These are phyloP conservation scores for Ballota nigra DNA, from an alignment of 257 asterid genomes.

Conservation along the genomic window DNA sequence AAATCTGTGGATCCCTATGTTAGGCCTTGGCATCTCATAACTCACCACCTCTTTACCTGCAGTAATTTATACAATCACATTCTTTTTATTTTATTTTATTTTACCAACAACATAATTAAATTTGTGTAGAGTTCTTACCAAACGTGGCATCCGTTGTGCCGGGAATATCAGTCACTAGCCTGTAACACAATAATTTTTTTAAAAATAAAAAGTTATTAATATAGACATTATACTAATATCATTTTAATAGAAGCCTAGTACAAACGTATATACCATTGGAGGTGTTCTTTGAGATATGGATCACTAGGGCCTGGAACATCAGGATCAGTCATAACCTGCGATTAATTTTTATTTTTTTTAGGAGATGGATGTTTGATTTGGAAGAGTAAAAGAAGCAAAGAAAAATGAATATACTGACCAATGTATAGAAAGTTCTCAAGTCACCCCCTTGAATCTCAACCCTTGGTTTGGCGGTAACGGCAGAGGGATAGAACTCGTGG, in stretches of 20 bases:
- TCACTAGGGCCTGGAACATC: constrained; percentile 96
- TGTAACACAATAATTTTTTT: constrained; percentile 25
- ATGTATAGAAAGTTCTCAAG: constrained; percentile 68
- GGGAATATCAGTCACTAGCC: constrained; percentile 90
- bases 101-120: too few relatives aligned
- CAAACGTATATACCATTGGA: constrained; percentile 57
- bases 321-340: constrained; percentile 84
- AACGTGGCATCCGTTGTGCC: constrained; percentile 85
- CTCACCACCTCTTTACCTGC: constrained; percentile 70
- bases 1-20: constrained; percentile 77
- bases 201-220: too few relatives aligned
- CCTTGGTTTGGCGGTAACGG: constrained; percentile 46
- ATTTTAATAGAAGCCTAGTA: not conserved
- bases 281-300: constrained; percentile 79
- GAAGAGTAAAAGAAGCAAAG: not conserved
- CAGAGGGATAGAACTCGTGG: constrained; percentile 69
- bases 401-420: constrained; percentile 23
- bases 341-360: too few relatives aligned
- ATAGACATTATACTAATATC: too few relatives aligned
- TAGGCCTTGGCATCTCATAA: constrained; percentile 72
- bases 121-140: constrained; percentile 44
- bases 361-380: too few relatives aligned
- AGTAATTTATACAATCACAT: too few relatives aligned
- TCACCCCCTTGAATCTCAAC: constrained; percentile 63
- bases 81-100: too few relatives aligned